Conservation (phyloP, 1,284 basidiomycete species). For the Leccinum angustisporum region DNA sequence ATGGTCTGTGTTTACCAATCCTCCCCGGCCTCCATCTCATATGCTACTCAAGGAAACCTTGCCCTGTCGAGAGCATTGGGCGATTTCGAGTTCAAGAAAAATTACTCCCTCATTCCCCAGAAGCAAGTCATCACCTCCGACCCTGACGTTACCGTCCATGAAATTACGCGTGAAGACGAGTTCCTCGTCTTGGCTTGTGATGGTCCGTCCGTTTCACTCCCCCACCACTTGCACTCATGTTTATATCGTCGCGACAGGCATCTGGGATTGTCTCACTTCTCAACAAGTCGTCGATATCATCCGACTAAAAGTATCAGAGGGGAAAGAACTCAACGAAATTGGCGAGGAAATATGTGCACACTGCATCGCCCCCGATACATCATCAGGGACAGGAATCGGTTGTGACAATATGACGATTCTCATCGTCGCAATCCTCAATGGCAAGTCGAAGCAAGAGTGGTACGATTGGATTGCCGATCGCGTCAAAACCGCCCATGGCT, state of each 20-base stretch:
- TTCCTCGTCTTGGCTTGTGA: slow-evolving; percentile 97
- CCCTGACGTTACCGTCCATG: slow-evolving; percentile 87
- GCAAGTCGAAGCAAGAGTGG: slow-evolving; percentile 91
- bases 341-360: slow-evolving; percentile 90
- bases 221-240: not conserved
- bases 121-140: slow-evolving; percentile 95
- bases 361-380: slow-evolving; percentile 93
- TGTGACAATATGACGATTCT: slow-evolving; percentile 99
- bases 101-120: slow-evolving; percentile 78
- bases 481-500: slow-evolving; percentile 73
- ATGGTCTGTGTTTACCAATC: slow-evolving; percentile 58
- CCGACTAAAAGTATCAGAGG: slow-evolving; percentile 80
- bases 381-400: slow-evolving; percentile 89
- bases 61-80: slow-evolving; percentile 94
- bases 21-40: slow-evolving; percentile 5
- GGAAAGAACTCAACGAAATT: slow-evolving; percentile 79
- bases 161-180: slow-evolving; percentile 87
- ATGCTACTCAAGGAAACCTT: slow-evolving; percentile 73
- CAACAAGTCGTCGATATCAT: slow-evolving; percentile 94
- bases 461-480: slow-evolving; percentile 88
- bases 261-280: slow-evolving; percentile 96
- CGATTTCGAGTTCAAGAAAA: slow-evolving; percentile 99
- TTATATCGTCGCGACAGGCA: slow-evolving; percentile 56
- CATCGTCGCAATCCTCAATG: slow-evolving; percentile 86
- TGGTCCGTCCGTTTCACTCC: slow-evolving; percentile 52